Evolutionary conservation across 441 rosid species (phyloP).

Genomic region (Populus hybrid): DNA sequence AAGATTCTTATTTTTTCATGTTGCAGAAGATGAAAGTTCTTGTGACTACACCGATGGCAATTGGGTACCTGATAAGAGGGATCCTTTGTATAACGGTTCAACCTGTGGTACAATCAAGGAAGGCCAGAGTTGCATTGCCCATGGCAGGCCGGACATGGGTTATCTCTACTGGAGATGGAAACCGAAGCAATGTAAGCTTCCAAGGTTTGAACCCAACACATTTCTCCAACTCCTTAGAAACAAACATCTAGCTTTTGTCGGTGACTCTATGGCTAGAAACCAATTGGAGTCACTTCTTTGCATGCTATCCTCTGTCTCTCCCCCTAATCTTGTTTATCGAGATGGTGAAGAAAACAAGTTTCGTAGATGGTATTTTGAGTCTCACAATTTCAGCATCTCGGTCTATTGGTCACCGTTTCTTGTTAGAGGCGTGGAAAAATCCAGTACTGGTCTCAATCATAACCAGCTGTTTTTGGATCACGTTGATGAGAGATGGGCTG

Average conservation of each 20-base stretch:
- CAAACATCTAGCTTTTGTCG: constrained; percentile 80
- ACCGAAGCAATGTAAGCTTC: constrained; percentile 66
- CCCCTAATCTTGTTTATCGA: constrained; percentile 50
- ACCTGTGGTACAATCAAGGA: constrained; percentile 76
- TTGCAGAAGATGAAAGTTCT: constrained; percentile 44
- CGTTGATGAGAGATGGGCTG: constrained; percentile 76
- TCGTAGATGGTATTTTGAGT: constrained; percentile 65
- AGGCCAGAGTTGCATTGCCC: constrained; percentile 74
- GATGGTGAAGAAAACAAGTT: constrained; percentile 73
- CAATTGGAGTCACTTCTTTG: constrained; percentile 91
- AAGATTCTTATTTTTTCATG: neutral
- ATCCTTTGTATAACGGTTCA: constrained; percentile 75
- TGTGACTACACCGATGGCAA: constrained; percentile 72
- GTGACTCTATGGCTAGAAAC: constrained; percentile 96
- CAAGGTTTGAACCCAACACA: constrained; percentile 72
- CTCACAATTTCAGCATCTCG: constrained; percentile 54
- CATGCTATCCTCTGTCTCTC: constrained; percentile 58
- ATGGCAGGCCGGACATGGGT: constrained; percentile 78
- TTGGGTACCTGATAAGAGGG: constrained; percentile 72
- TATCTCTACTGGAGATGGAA: constrained; percentile 93
- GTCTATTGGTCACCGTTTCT: constrained; percentile 96
- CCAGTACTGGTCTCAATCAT: constrained; percentile 51
- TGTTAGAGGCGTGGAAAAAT: constrained; percentile 75
- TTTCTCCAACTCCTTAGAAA: constrained; percentile 56
- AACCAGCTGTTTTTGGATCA: constrained; percentile 61